These are phyloP conservation scores for Oryza australiensis DNA, from an alignment of 176 grass and related monocot species.

Conservation along the genomic window DNA sequence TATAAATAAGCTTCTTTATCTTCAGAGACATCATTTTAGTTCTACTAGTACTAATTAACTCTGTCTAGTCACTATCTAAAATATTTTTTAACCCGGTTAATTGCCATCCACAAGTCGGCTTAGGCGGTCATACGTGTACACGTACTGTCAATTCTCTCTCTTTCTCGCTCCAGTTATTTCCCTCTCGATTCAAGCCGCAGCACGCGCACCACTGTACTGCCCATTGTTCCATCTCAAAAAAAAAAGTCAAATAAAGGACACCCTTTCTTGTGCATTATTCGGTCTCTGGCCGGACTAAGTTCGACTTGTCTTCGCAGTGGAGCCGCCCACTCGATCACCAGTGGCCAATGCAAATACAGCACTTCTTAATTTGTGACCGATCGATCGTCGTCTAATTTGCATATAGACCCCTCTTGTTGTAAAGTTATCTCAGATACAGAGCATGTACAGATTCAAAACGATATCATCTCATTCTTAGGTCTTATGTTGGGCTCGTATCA, in stretches of 20 bases:
- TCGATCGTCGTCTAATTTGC: not conserved
- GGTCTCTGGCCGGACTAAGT: constrained; percentile 2
- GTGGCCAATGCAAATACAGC: not conserved
- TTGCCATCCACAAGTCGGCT: constrained; percentile 29
- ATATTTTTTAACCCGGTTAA: not conserved
- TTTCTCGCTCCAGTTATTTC: not conserved
- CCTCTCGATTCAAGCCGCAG: constrained; percentile 18
- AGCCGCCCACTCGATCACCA: constrained; percentile 8
- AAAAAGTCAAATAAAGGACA: constrained; percentile 45
- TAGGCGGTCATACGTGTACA: not conserved
- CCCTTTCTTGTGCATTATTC: constrained; percentile 46
- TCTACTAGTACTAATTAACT: too few species aligned
- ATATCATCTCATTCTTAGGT: not conserved
- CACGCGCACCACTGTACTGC: constrained; percentile 30
- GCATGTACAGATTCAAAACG: not conserved
- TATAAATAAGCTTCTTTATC: not conserved
- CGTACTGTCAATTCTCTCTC: not conserved
- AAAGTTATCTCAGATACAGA: not conserved
- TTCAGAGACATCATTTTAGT: constrained; percentile 9
- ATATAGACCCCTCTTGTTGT: not conserved
- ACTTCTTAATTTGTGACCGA: not conserved
- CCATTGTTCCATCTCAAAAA: constrained; percentile 13
- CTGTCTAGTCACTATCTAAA: too few species aligned
- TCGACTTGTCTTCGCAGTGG: constrained; percentile 29
- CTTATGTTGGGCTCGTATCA: too few species aligned